phyloP scores from a whole-genome alignment of 495 filamentous ascomycete genomes.

The Trichocladium uniseriatum region DNA sequence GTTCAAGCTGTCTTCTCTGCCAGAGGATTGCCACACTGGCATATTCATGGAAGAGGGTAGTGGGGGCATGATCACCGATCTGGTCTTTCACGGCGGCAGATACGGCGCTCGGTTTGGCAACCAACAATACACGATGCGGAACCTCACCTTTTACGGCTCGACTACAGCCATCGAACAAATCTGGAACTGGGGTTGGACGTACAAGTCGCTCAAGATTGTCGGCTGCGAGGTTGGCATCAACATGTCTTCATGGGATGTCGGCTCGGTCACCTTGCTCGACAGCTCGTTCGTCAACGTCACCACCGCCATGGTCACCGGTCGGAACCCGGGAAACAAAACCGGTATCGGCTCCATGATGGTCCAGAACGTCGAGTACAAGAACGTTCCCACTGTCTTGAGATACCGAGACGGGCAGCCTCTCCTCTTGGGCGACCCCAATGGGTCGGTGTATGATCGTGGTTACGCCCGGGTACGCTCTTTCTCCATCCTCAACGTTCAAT shows the following conservation, averaged over 20 bases:
- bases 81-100: constrained; percentile 60
- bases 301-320: constrained; percentile 50
- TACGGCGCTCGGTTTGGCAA: constrained; percentile 57
- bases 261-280: constrained; percentile 72
- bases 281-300: constrained; percentile 61
- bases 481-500: too few relatives aligned
- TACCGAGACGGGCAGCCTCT: constrained; percentile 37
- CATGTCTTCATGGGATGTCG: constrained; percentile 60
- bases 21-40: constrained; percentile 58
- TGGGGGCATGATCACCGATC: constrained; percentile 62
- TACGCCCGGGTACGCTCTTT: constrained; percentile 31
- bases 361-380: constrained; percentile 61
- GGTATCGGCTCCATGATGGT: constrained; percentile 61
- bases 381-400: constrained; percentile 46
- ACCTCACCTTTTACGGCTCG: constrained; percentile 73
- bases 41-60: constrained; percentile 68
- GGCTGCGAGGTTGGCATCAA: constrained; percentile 68
- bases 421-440: constrained; percentile 29
- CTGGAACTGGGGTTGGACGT: constrained; percentile 84
- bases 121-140: constrained; percentile 87
- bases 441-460: constrained; percentile 14
- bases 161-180: constrained; percentile 78
- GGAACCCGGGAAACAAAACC: constrained; percentile 47
- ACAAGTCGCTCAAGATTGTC: constrained; percentile 69
- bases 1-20: constrained; percentile 58